Evolutionary conservation across 305 asterid species (phyloP).

Genomic region (Fraxinus angustifolia): DNA sequence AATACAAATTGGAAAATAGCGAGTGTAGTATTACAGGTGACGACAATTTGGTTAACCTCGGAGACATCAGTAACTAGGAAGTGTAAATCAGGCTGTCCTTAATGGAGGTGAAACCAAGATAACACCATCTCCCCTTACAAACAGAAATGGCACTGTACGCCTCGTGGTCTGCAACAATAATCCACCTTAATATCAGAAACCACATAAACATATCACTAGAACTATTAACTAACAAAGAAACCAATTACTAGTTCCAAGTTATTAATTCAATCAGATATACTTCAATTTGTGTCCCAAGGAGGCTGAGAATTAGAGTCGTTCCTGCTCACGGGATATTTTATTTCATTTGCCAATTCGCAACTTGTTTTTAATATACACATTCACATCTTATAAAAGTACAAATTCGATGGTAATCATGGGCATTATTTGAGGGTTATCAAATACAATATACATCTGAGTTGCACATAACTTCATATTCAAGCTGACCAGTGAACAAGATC

Average conservation of each 20-base stretch:
- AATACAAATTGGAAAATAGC: not conserved
- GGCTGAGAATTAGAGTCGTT: not conserved
- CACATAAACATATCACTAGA: not conserved
- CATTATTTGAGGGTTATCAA: not conserved
- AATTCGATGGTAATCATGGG: not conserved
- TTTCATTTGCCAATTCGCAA: not conserved
- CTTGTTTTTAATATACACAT: not conserved
- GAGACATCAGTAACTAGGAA: slow-evolving; percentile 10
- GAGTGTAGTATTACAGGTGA: slow-evolving; percentile 12
- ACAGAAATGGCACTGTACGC: slow-evolving; percentile 72
- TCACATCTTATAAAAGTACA: not conserved
- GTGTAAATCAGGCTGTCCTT: slow-evolving; percentile 61
- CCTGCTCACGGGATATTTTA: not conserved
- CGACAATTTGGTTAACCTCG: slow-evolving; percentile 7
- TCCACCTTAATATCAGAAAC: not conserved
- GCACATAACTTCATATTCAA: not conserved
- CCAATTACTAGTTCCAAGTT: not conserved
- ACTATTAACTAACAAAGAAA: not conserved
- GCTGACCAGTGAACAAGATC: not conserved
- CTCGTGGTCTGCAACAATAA: slow-evolving; percentile 57
- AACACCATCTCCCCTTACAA: slow-evolving; percentile 95
- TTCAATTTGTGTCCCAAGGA: not conserved
- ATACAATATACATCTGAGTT: not conserved
- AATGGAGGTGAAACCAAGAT: slow-evolving; percentile 92
- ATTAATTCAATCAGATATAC: not conserved